A percentile compares a stretch with the other conserved stretches of the same genome.
Conservation (phyloP, 768 basidiomycete species). For the Pulveroboletus sp. region DNA sequence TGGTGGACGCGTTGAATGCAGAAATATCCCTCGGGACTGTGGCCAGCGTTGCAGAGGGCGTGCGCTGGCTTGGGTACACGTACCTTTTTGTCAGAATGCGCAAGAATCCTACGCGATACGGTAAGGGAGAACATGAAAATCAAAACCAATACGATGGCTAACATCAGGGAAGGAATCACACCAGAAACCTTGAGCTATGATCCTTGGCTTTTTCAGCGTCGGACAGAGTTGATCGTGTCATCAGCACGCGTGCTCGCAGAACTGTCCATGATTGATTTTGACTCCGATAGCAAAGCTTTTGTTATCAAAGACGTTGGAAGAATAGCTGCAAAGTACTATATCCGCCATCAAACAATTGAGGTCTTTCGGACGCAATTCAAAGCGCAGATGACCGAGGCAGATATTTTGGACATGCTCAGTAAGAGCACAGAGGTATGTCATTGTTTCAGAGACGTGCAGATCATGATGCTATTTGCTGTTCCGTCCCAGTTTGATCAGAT, state of each 20-base stretch:
- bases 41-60: constrained; percentile 75
- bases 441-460: not conserved
- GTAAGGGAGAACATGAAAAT: constrained; percentile 34
- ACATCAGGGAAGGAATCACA: constrained; percentile 53
- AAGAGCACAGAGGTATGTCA: constrained; percentile 79
- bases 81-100: constrained; percentile 95
- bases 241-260: constrained; percentile 66
- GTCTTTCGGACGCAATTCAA: constrained; percentile 78
- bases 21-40: constrained; percentile 96
- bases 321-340: constrained; percentile 96
- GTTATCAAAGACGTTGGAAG: constrained; percentile 86
- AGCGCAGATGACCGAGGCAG: constrained; percentile 87
- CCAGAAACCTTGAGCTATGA: constrained; percentile 67
- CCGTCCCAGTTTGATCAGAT: constrained; percentile 81
- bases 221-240: constrained; percentile 57
- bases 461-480: not conserved
- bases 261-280: constrained; percentile 78
- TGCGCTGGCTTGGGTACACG: constrained; percentile 95
- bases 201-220: constrained; percentile 63
- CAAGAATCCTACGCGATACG: constrained; percentile 84
- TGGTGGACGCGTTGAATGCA: constrained; percentile 90
- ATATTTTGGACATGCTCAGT: constrained; percentile 80
- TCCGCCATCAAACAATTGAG: constrained; percentile 79
- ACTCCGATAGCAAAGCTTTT: constrained; percentile 53
- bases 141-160: not conserved